Percentiles rank a stretch among this genome's conserved stretches.
Evolutionary conservation across 495 filamentous ascomycete species (phyloP).

Genomic region (Jackrogersella minutella): DNA sequence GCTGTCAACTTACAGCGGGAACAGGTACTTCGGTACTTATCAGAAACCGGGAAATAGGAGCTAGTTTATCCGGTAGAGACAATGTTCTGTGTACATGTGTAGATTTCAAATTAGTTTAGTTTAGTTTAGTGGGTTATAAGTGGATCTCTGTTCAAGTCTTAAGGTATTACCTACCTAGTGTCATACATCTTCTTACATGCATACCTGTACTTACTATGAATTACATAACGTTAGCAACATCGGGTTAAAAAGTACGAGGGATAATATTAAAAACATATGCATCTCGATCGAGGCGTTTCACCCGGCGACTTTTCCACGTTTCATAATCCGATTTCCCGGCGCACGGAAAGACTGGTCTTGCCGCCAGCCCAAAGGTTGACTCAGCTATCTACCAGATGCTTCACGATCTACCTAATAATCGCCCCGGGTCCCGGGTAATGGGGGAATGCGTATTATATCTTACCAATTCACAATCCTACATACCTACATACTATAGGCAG

Average conservation of each 20-base stretch:
- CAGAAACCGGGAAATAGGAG: background rate
- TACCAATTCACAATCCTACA: background rate
- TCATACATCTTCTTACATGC: too few relatives aligned
- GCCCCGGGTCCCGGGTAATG: background rate
- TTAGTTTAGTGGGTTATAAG: too few relatives aligned
- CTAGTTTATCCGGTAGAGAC: background rate
- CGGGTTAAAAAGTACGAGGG: too few relatives aligned
- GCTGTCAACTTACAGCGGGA: background rate
- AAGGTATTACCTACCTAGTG: too few relatives aligned
- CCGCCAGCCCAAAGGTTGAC: constrained; percentile 1
- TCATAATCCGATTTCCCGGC: constrained; percentile 8
- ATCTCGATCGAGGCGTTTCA: too few relatives aligned
- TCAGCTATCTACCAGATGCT: background rate
- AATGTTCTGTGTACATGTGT: too few relatives aligned
- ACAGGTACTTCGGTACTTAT: constrained; percentile 8
- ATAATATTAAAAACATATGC: too few relatives aligned
- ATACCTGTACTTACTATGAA: too few relatives aligned
- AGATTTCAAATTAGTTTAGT: too few relatives aligned
- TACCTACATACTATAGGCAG: too few relatives aligned
- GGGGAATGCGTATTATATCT: background rate
- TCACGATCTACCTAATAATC: constrained; percentile 1
- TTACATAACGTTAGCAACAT: too few relatives aligned
- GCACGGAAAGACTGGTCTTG: constrained; percentile 11
- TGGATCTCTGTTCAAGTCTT: too few relatives aligned
- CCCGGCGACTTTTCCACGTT: constrained; percentile 5